phyloP scores from a whole-genome alignment of 1,284 basidiomycete genomes.

The Vanrija pseudolonga region DNA sequence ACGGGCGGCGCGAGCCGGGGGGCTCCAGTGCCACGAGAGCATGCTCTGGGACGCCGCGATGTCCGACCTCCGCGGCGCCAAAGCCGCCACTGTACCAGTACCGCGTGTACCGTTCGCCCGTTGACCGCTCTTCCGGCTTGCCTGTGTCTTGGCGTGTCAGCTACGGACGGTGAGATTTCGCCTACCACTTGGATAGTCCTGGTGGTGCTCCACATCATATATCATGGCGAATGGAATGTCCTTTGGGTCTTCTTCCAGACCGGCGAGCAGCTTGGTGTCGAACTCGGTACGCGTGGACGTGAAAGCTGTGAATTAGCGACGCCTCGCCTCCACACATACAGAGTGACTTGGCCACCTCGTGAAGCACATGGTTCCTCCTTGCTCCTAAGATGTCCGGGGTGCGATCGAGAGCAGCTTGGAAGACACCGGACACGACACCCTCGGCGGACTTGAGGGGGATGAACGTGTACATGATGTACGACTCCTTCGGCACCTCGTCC shows the following conservation, averaged over 20 bases:
- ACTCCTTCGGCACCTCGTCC: no score
- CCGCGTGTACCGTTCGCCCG: not conserved
- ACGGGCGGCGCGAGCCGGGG: not conserved
- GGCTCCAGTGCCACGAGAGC: not conserved
- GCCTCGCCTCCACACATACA: constrained; percentile 19
- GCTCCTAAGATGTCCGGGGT: constrained; percentile 31
- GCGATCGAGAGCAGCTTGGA: constrained; percentile 40
- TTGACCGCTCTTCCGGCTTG: not conserved
- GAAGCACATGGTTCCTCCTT: constrained; percentile 24
- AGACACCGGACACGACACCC: constrained; percentile 27
- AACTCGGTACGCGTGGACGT: constrained; percentile 37
- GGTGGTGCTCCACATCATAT: constrained; percentile 31
- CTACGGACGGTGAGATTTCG: not conserved
- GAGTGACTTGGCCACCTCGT: constrained; percentile 39
- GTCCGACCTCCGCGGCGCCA: constrained; percentile 35
- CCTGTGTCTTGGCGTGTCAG: no score
- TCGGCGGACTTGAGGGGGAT: not conserved
- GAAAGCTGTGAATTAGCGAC: constrained; percentile 17
- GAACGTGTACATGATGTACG: no score
- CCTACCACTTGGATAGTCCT: not conserved
- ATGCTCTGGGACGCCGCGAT: constrained; percentile 24
- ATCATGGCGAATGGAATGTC: constrained; percentile 43
- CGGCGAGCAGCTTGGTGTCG: constrained; percentile 36
- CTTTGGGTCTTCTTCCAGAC: constrained; percentile 27
- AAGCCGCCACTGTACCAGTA: constrained; percentile 22